Base-by-base conservation (phyloP, 1,284 basidiomycete genomes). In the Marasmius oreades region DNA sequence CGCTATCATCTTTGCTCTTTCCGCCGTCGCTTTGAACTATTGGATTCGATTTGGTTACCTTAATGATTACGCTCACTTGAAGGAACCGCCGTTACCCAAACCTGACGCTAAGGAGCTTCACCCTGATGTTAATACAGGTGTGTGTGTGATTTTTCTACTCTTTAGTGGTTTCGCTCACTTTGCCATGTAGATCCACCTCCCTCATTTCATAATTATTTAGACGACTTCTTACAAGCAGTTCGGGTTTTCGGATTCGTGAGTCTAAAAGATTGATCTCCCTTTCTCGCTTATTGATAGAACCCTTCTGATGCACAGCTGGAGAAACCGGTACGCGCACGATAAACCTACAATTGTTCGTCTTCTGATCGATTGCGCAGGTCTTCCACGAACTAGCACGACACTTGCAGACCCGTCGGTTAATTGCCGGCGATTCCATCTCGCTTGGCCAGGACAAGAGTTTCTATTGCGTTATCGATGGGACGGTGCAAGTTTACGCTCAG, bases 321-420 rank as follows among this genome's bases (percentile, higher is more conserved):
- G 73, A 95, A 95, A 72, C 94, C 94, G 0, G 93, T 94, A 60
- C 58, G 85, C n/a, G 4, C 39, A 22, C 46, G 1, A 11, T 42
- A 20, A 39, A 42, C 26, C 22, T 18, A n/a, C 51, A 51, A 5
- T 42, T 6, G 43, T 48, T 24, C 14, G 46, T 45, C 34, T 52
- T 18, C 6, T 20, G 28, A 31, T 36, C 28, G 5, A n/a, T 24
- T 11, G 28, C 4, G 5, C 60, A 92, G 89, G 90, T 94, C 31
- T 98, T 98, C 69, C 94, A 97, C 66, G 95, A 98, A 73, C 82
- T 98, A 39, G 93, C 93, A 1, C 80, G 95, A 52, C 93, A 97
- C 72, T 74, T 98, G 18, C 95, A 97, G 70, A 98, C 95, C 0
- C 81, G 93, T 60, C 78, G 94, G 18, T 77, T 98, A 26, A 90